These are phyloP conservation scores for Emmonsia crescens DNA, from an alignment of 2,329 filamentous ascomycete genomes.

Conservation along the genomic window DNA sequence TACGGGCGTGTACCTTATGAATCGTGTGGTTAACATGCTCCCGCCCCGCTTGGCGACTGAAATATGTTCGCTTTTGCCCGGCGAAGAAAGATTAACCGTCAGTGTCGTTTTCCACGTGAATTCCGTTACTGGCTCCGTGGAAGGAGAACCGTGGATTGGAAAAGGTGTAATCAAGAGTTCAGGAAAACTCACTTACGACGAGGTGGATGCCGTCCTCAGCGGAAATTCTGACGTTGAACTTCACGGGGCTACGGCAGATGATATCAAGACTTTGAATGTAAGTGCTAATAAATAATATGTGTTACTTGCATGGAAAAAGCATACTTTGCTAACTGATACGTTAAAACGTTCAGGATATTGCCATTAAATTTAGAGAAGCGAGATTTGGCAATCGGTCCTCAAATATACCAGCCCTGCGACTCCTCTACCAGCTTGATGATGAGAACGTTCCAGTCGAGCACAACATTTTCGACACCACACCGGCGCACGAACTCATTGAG, in stretches of 20 bases:
- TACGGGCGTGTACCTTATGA: slow-evolving; percentile 88
- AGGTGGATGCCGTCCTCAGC: slow-evolving; percentile 72
- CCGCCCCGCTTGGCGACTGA: slow-evolving; percentile 76
- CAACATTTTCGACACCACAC: slow-evolving; percentile 88
- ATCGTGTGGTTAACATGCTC: slow-evolving; percentile 77
- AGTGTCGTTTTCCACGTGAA: slow-evolving; percentile 91
- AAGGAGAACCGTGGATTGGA: slow-evolving; percentile 87
- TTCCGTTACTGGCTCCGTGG: slow-evolving; percentile 66
- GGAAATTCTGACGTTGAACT: slow-evolving; percentile 53
- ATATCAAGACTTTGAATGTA: slow-evolving; percentile 69
- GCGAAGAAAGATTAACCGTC: slow-evolving; percentile 81
- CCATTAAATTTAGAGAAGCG: slow-evolving; percentile 81
- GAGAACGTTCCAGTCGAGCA: slow-evolving; percentile 95
- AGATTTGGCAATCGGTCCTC: slow-evolving; percentile 71
- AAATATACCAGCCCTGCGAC: slow-evolving; percentile 71
- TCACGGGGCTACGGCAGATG: slow-evolving; percentile 56
- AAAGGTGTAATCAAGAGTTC: slow-evolving; percentile 87
- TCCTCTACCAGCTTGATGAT: slow-evolving; percentile 89
- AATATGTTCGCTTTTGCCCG: slow-evolving; percentile 75
- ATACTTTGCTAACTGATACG: neutral
- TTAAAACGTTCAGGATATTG: slow-evolving; percentile 46
- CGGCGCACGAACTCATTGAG: slow-evolving; percentile 85
- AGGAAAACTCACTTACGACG: slow-evolving; percentile 71
- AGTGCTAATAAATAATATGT: slow-evolving; percentile 21
- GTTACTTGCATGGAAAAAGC: neutral